Percentiles rank a stretch among this genome's conserved stretches.
phyloP scores from a whole-genome alignment of 2,329 filamentous ascomycete species.

The Aspergillus neoniger region DNA sequence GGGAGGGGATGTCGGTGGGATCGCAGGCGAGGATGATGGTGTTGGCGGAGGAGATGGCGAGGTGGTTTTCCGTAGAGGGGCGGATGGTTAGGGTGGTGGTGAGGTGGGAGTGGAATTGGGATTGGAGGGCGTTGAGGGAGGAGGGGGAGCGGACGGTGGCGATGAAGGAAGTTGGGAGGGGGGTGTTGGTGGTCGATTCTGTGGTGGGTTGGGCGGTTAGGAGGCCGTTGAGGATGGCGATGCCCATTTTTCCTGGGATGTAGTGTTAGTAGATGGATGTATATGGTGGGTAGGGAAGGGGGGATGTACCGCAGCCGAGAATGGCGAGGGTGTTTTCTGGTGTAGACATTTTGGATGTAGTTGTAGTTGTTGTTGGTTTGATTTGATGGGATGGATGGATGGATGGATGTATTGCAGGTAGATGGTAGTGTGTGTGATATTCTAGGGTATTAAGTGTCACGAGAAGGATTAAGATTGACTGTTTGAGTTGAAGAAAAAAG shows the following conservation, averaged over 20 bases:
- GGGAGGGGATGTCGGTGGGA: slow-evolving; percentile 1
- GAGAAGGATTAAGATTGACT: not conserved
- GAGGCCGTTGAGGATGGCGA: slow-evolving; percentile 5
- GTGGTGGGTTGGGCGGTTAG: not conserved
- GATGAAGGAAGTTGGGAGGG: not conserved
- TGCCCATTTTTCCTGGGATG: slow-evolving; percentile 4
- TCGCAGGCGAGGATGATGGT: not conserved
- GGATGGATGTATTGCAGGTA: not conserved
- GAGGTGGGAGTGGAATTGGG: not conserved
- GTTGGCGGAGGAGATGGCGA: not conserved
- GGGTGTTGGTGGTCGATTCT: not conserved
- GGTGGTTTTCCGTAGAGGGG: not conserved
- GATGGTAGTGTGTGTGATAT: not conserved
- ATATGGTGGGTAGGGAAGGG: not conserved
- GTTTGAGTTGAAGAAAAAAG: not conserved
- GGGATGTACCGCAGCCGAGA: slow-evolving; percentile 5
- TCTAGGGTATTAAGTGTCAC: not conserved
- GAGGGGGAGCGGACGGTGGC: not conserved
- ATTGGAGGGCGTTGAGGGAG: not conserved
- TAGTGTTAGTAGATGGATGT: not conserved
- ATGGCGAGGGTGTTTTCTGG: not conserved
- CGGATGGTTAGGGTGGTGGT: not conserved
- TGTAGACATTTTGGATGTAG: not conserved
- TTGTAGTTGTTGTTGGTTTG: not conserved
- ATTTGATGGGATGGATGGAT: not conserved